Conservation (phyloP, 2,329 filamentous ascomycete genomes). For the Calonectria hawksworthii region DNA sequence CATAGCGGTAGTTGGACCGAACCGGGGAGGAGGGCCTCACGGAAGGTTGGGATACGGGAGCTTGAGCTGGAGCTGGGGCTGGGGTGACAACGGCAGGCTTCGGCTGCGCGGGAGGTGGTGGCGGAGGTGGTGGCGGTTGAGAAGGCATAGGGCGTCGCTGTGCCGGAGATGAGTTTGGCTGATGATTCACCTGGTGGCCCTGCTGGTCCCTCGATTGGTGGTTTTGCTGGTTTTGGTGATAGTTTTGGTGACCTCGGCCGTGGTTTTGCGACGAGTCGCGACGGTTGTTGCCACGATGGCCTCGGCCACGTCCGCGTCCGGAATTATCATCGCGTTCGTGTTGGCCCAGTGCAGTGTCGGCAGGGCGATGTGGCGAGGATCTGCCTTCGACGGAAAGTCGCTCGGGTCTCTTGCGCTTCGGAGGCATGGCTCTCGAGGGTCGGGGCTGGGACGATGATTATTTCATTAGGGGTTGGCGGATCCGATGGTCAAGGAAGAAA, state of each 20-base stretch:
- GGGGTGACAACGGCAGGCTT: conserved; percentile 1
- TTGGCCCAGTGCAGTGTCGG: conserved; percentile 67
- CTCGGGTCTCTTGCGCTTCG: conserved; percentile 72
- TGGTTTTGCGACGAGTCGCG: conserved; percentile 64
- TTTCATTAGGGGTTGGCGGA: conserved; percentile 50
- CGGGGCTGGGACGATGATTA: conserved; percentile 41
- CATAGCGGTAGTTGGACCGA: conserved; percentile 75
- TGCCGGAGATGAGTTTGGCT: conserved; percentile 37
- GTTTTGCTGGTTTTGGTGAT: conserved; percentile 34
- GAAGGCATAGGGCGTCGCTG: conserved; percentile 40
- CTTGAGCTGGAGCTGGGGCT: not conserved
- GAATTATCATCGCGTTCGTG: conserved; percentile 69
- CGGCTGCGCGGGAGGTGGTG: conserved; percentile 35
- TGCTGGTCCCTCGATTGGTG: conserved; percentile 8
- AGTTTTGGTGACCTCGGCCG: conserved; percentile 44
- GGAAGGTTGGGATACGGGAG: conserved; percentile 31
- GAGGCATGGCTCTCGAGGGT: conserved; percentile 62
- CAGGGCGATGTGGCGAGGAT: conserved; percentile 74
- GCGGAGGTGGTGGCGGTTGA: conserved; percentile 37
- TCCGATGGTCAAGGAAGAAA: conserved; percentile 13
- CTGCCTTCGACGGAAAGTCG: conserved; percentile 65
- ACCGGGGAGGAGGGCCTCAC: conserved; percentile 51
- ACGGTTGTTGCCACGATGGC: conserved; percentile 63
- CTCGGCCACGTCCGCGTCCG: conserved; percentile 62
- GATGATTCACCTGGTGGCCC: conserved; percentile 2